Percentiles rank a stretch among this genome's conserved stretches.
These are phyloP conservation scores for Metschnikowia proteae DNA, from an alignment of 805 yeast genomes.

Conservation along the genomic window DNA sequence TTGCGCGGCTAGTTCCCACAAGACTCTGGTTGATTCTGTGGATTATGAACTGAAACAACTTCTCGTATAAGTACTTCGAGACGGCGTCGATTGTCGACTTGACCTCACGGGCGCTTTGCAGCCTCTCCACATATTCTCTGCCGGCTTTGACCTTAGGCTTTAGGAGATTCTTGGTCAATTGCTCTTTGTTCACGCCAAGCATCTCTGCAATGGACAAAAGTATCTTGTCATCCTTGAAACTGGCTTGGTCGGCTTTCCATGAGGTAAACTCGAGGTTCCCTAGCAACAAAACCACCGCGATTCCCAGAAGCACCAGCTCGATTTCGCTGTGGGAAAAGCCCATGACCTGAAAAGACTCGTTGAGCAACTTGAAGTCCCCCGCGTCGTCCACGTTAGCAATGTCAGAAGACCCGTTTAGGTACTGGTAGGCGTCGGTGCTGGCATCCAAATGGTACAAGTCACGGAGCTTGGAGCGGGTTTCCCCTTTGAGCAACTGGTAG, in stretches of 20 bases:
- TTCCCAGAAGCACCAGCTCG: conserved; percentile 54
- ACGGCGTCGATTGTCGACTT: conserved; percentile 79
- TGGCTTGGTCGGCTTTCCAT: conserved; percentile 73
- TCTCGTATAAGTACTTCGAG: conserved; percentile 82
- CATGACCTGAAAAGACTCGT: conserved; percentile 67
- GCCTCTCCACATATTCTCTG: conserved; percentile 74
- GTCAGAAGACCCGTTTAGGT: conserved; percentile 50
- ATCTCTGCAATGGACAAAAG: conserved; percentile 53
- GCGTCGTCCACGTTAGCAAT: conserved; percentile 78
- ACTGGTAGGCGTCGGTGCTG: conserved; percentile 41
- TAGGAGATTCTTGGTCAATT: conserved; percentile 55
- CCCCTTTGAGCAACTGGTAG: conserved; percentile 78
- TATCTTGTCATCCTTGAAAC: conserved; percentile 48
- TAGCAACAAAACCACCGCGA: conserved; percentile 75
- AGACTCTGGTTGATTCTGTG: conserved; percentile 69
- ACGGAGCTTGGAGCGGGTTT: conserved; percentile 44
- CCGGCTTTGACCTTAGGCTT: conserved; percentile 91
- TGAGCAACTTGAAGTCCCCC: conserved; percentile 58
- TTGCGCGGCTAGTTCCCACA: conserved; percentile 16
- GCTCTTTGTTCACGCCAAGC: conserved; percentile 57
- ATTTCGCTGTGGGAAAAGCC: conserved; percentile 60
- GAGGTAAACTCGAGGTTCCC: conserved; percentile 80
- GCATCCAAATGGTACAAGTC: conserved; percentile 40
- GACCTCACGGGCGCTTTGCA: conserved; percentile 76
- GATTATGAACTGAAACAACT: conserved; percentile 74